phyloP scores from a whole-genome alignment of 176 grass and related monocot species.

The Dendrocalamus sinicus region DNA sequence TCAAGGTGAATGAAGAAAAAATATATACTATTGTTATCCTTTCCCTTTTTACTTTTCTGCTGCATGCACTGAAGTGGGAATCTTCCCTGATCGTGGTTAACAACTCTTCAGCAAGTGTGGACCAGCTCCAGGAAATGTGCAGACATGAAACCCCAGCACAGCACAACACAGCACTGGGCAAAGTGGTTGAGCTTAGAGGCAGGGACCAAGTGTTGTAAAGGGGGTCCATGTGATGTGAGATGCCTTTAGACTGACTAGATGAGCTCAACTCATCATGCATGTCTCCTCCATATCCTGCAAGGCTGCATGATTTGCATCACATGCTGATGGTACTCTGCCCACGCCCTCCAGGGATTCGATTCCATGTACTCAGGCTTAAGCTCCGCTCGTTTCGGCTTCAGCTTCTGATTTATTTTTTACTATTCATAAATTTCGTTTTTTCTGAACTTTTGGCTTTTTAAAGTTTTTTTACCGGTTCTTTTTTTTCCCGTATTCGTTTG shows the following conservation, averaged over 20 bases:
- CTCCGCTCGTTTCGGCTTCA: too few relatives aligned
- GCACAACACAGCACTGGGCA: background rate
- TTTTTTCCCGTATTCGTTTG: too few relatives aligned
- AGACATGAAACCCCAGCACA: background rate
- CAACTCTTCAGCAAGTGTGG: background rate
- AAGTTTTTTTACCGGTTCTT: too few relatives aligned
- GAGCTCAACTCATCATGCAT: conserved; percentile 33
- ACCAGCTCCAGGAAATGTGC: background rate
- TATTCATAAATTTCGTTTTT: too few relatives aligned
- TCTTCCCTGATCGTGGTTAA: background rate
- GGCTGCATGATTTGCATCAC: conserved; percentile 27
- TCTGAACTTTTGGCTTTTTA: too few relatives aligned
- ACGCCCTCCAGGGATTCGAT: background rate
- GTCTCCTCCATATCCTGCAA: conserved; percentile 24
- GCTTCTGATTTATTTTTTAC: too few relatives aligned
- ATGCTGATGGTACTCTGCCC: background rate
- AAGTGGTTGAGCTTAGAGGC: background rate
- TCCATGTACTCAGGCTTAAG: background rate
- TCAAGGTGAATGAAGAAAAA: background rate
- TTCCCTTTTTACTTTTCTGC: background rate
- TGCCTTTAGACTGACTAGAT: conserved; percentile 1
- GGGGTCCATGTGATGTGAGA: conserved; percentile 20
- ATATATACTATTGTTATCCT: too few relatives aligned
- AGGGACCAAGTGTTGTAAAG: conserved; percentile 13
- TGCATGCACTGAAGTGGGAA: background rate